Evolutionary conservation across 164 flowering plant species (phyloP).

Genomic region (Aristolochia fimbriata): DNA sequence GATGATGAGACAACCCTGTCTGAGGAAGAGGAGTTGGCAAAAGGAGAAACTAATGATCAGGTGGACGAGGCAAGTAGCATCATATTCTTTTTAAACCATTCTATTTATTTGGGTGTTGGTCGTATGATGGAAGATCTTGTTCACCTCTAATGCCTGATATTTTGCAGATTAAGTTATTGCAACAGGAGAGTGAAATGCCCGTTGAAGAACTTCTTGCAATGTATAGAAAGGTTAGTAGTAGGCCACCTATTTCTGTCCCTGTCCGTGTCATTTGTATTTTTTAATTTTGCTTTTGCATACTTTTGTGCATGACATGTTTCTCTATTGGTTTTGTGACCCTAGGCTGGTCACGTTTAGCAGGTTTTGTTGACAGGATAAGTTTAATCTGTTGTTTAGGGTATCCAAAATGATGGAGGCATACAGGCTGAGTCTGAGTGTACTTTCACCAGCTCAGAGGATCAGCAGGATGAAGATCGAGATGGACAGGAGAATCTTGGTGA

Average conservation of each 20-base stretch:
- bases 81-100: too few relatives aligned
- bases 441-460: neutral
- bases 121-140: neutral
- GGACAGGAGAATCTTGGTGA: slow-evolving; percentile 20
- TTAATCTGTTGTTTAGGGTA: neutral
- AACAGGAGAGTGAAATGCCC: slow-evolving; percentile 86
- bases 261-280: slow-evolving; percentile 1
- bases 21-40: slow-evolving; percentile 88
- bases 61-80: slow-evolving; percentile 54
- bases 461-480: slow-evolving; percentile 20
- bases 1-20: slow-evolving; percentile 92
- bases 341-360: too few relatives aligned
- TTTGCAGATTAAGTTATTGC: slow-evolving; percentile 74
- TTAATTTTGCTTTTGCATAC: slow-evolving; percentile 5
- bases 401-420: neutral
- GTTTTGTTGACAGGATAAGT: too few relatives aligned
- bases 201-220: slow-evolving; percentile 77
- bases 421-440: neutral
- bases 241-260: neutral
- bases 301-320: neutral
- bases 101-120: too few relatives aligned
- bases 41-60: slow-evolving; percentile 45
- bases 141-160: slow-evolving; percentile 11
- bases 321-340: neutral
- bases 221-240: slow-evolving; percentile 56